phyloP scores from a whole-genome alignment of 2,329 filamentous ascomycete species.

The Pyrenophora tritici-repentis region DNA sequence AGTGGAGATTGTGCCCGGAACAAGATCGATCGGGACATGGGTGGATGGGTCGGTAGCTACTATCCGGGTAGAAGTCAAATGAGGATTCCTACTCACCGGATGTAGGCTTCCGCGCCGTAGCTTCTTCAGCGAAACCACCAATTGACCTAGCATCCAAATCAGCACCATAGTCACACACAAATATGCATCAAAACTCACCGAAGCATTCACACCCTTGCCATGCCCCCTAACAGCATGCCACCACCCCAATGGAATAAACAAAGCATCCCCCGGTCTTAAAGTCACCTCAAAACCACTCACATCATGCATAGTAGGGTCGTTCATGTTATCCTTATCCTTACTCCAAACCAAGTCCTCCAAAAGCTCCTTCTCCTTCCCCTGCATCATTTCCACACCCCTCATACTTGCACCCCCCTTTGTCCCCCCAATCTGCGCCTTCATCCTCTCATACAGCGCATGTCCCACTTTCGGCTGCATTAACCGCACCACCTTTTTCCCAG shows the following conservation, averaged over 20 bases:
- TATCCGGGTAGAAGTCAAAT: slow-evolving; percentile 68
- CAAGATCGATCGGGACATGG: slow-evolving; percentile 80
- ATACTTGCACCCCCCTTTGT: slow-evolving; percentile 55
- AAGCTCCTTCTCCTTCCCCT: slow-evolving; percentile 69
- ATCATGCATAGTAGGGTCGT: slow-evolving; percentile 1
- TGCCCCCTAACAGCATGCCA: slow-evolving; percentile 81
- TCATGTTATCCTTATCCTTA: slow-evolving; percentile 5
- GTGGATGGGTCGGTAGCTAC: slow-evolving; percentile 74
- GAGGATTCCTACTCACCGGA: neutral
- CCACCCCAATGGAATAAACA: slow-evolving; percentile 84
- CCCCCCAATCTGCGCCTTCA: slow-evolving; percentile 41
- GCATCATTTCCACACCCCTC: slow-evolving; percentile 89
- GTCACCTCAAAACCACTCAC: slow-evolving; percentile 43
- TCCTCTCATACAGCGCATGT: slow-evolving; percentile 63
- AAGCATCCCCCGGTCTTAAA: slow-evolving; percentile 68
- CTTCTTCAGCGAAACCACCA: slow-evolving; percentile 75
- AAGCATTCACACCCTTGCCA: slow-evolving; percentile 62
- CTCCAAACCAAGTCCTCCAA: slow-evolving; percentile 76
- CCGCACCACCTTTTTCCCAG: slow-evolving; percentile 73
- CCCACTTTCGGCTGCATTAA: slow-evolving; percentile 70
- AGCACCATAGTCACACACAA: slow-evolving; percentile 21
- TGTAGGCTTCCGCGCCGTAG: neutral
- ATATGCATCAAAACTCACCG: slow-evolving; percentile 47
- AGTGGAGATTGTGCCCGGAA: slow-evolving; percentile 78
- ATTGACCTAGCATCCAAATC: slow-evolving; percentile 59